Evolutionary conservation across 1,284 basidiomycete species (phyloP).

Genomic region (Marasmius tenuissimus): DNA sequence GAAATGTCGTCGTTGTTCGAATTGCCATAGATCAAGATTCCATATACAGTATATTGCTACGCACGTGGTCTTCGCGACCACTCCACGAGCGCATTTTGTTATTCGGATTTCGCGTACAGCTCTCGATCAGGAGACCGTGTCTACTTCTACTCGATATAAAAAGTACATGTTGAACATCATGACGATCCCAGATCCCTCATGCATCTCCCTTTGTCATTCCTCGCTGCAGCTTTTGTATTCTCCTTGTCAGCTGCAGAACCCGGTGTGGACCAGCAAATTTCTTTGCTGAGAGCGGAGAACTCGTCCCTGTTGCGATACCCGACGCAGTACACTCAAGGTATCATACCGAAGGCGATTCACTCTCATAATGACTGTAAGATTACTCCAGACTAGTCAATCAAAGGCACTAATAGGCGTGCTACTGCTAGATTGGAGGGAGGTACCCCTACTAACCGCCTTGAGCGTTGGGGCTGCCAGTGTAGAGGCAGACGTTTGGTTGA

Average conservation of each 20-base stretch:
- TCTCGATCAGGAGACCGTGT: too few relatives aligned
- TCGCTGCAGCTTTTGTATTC: background rate
- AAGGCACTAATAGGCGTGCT: background rate
- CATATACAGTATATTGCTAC: too few relatives aligned
- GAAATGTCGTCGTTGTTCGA: too few relatives aligned
- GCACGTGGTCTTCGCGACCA: too few relatives aligned
- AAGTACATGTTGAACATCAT: background rate
- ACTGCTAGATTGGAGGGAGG: slow-evolving; percentile 50
- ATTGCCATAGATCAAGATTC: too few relatives aligned
- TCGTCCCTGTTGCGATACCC: slow-evolving; percentile 47
- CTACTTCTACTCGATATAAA: too few relatives aligned
- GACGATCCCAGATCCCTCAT: background rate
- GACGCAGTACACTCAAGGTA: slow-evolving; percentile 49
- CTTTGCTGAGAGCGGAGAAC: slow-evolving; percentile 37
- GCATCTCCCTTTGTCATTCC: slow-evolving; percentile 1
- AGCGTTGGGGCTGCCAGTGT: slow-evolving; percentile 54
- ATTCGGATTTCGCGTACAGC: too few relatives aligned
- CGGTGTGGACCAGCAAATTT: slow-evolving; percentile 37
- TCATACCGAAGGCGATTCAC: slow-evolving; percentile 52
- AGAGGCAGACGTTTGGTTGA: slow-evolving; percentile 54
- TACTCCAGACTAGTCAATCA: slow-evolving; percentile 2
- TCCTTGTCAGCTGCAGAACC: slow-evolving; percentile 19
- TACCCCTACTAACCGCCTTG: slow-evolving; percentile 48
- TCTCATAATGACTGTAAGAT: slow-evolving; percentile 55
- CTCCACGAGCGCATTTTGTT: too few relatives aligned